Percentiles rank a stretch among this genome's conserved stretches.
phyloP scores from a whole-genome alignment of 768 basidiomycete species.

The Suillus variegatus region DNA sequence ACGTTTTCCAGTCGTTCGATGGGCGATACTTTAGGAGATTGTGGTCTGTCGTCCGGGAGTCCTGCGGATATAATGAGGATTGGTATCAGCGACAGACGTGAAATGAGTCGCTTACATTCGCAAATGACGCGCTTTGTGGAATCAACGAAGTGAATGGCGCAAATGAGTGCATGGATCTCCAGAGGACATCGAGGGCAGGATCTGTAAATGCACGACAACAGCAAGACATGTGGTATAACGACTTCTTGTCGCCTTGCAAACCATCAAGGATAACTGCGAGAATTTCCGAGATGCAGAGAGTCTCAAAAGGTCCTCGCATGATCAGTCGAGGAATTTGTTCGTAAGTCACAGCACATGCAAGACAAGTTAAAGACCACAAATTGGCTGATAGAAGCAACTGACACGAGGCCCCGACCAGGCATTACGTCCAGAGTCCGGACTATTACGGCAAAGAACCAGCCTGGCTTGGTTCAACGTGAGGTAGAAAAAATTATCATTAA shows the following conservation, averaged over 20 bases:
- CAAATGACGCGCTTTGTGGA: neutral
- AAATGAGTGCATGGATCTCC: slow-evolving; percentile 6
- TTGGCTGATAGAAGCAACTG: neutral
- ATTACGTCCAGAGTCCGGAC: neutral
- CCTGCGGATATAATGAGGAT: neutral
- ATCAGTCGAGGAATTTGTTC: neutral
- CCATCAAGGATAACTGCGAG: neutral
- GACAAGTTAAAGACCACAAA: neutral
- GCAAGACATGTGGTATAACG: slow-evolving; percentile 1
- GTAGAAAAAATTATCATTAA: too few relatives aligned
- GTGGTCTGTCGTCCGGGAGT: neutral
- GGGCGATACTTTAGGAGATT: neutral
- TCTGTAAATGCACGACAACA: slow-evolving; percentile 10
- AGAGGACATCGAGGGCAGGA: slow-evolving; percentile 7
- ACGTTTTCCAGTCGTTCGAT: slow-evolving; percentile 3
- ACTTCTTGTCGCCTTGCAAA: slow-evolving; percentile 9
- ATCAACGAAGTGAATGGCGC: slow-evolving; percentile 8
- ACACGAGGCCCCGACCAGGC: neutral
- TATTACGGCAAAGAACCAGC: too few relatives aligned
- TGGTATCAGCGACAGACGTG: neutral
- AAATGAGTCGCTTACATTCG: slow-evolving; percentile 3
- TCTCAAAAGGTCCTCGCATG: slow-evolving; percentile 4
- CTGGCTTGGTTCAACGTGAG: too few relatives aligned
- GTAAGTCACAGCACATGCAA: neutral
- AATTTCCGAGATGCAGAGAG: slow-evolving; percentile 1